phyloP scores from a whole-genome alignment of 164 flowering plant genomes.

The Aristolochia californica region DNA sequence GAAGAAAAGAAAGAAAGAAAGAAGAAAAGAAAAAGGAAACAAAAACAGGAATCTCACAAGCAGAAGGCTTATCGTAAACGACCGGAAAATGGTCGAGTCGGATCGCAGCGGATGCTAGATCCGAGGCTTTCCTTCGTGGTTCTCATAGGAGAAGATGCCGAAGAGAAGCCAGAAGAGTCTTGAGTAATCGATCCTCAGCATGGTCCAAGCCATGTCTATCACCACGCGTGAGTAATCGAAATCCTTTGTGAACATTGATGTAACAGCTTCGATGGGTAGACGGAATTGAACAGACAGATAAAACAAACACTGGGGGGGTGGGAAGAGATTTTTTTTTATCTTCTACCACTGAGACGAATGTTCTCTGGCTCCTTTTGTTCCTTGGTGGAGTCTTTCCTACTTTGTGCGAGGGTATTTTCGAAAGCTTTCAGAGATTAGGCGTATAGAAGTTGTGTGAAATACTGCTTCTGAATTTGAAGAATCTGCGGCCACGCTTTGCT shows the following conservation, averaged over 20 bases:
- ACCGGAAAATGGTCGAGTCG: no score
- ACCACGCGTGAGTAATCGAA: slow-evolving; percentile 37
- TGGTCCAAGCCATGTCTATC: slow-evolving; percentile 66
- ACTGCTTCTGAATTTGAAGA: slow-evolving; percentile 56
- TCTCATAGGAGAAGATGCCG: slow-evolving; percentile 66
- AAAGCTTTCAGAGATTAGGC: neutral
- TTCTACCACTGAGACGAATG: no score
- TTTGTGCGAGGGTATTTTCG: neutral
- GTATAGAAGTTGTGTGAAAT: neutral
- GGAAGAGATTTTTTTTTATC: neutral
- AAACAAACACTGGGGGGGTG: neutral
- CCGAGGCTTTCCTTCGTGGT: slow-evolving; percentile 86
- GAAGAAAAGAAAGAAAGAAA: neutral
- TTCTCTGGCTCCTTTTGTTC: neutral
- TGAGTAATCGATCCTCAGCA: slow-evolving; percentile 67
- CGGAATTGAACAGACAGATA: neutral
- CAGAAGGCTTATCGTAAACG: no score
- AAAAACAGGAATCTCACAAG: no score
- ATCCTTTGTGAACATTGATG: slow-evolving; percentile 30
- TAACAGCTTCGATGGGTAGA: slow-evolving; percentile 1
- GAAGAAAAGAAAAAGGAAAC: neutral
- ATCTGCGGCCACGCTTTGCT: slow-evolving; percentile 46
- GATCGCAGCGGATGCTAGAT: no score
- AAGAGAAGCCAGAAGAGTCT: slow-evolving; percentile 76
- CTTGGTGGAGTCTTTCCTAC: neutral